Evolutionary conservation across 371 early-diverging fungal genomes (phyloP).

Genomic region (Lichtheimia ramosa): DNA sequence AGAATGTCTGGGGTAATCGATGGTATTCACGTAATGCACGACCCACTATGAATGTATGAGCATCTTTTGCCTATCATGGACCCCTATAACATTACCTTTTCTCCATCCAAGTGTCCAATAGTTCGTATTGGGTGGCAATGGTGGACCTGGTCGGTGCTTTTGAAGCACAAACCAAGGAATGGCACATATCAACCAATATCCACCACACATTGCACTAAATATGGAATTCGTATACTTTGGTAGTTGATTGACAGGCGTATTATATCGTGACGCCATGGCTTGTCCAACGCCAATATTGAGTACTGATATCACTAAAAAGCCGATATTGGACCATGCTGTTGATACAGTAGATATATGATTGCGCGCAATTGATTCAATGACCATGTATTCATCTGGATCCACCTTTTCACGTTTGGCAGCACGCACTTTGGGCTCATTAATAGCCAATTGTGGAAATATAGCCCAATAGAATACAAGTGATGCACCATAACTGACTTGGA

Average conservation of each 20-base stretch:
- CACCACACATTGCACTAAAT: slow-evolving; percentile 37
- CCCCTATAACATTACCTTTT: slow-evolving; percentile 8
- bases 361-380: slow-evolving; percentile 18
- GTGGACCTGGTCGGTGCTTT: slow-evolving; percentile 27
- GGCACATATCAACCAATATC: slow-evolving; percentile 32
- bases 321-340: slow-evolving; percentile 43
- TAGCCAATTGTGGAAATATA: slow-evolving; percentile 17
- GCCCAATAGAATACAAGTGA: slow-evolving; percentile 31
- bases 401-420: slow-evolving; percentile 13
- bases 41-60: slow-evolving; percentile 9
- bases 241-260: slow-evolving; percentile 5
- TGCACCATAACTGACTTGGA: slow-evolving; percentile 27
- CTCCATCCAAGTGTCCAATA: slow-evolving; percentile 42
- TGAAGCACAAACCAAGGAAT: slow-evolving; percentile 41
- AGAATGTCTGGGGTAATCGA: slow-evolving; percentile 42
- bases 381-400: slow-evolving; percentile 10
- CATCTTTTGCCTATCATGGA: neutral
- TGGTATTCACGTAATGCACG: slow-evolving; percentile 37
- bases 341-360: slow-evolving; percentile 46
- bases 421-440: slow-evolving; percentile 28
- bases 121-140: slow-evolving; percentile 26
- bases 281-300: slow-evolving; percentile 16
- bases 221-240: slow-evolving; percentile 21
- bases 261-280: slow-evolving; percentile 9
- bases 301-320: slow-evolving; percentile 27